Evolutionary conservation across 768 basidiomycete genomes (phyloP).

Genomic region (Tubosaeta sp.): DNA sequence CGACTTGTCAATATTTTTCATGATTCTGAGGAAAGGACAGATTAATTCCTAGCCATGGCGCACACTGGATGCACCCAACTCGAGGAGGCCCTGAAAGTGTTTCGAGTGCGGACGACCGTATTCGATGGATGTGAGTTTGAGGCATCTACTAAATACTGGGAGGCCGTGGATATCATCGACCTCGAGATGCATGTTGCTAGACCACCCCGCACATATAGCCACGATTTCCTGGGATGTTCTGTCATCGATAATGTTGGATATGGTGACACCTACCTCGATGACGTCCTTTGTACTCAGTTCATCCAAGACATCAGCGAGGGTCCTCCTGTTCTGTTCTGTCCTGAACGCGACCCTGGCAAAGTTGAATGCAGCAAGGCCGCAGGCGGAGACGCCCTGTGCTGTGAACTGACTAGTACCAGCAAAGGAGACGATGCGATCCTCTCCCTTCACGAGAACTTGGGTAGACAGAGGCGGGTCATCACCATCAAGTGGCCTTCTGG

Average conservation of each 20-base stretch:
- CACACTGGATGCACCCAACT: constrained; percentile 15
- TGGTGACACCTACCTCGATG: constrained; percentile 20
- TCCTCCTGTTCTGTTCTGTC: constrained; percentile 11
- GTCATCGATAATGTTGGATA: background rate
- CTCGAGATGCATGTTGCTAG: constrained; percentile 48
- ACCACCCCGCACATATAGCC: constrained; percentile 55
- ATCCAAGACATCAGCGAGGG: constrained; percentile 14
- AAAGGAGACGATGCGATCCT: constrained; percentile 41
- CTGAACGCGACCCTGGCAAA: constrained; percentile 50
- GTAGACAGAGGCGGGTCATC: background rate
- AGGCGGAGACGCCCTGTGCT: constrained; percentile 45
- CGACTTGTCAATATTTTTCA: constrained; percentile 18
- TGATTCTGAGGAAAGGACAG: constrained; percentile 16
- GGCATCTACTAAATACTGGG: constrained; percentile 44
- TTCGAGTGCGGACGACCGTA: constrained; percentile 37
- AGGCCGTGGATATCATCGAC: constrained; percentile 48
- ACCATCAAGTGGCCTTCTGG: background rate
- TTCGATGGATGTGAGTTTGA: constrained; percentile 33
- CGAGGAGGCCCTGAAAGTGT: constrained; percentile 32
- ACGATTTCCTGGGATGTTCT: constrained; percentile 45
- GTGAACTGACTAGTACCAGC: constrained; percentile 55
- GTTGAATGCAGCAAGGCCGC: constrained; percentile 65
- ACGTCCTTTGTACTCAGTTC: constrained; percentile 19
- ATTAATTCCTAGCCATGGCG: background rate
- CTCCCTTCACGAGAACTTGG: constrained; percentile 23